Evolutionary conservation across 2,329 filamentous ascomycete genomes (phyloP).

Genomic region (Ilyonectria sp.): DNA sequence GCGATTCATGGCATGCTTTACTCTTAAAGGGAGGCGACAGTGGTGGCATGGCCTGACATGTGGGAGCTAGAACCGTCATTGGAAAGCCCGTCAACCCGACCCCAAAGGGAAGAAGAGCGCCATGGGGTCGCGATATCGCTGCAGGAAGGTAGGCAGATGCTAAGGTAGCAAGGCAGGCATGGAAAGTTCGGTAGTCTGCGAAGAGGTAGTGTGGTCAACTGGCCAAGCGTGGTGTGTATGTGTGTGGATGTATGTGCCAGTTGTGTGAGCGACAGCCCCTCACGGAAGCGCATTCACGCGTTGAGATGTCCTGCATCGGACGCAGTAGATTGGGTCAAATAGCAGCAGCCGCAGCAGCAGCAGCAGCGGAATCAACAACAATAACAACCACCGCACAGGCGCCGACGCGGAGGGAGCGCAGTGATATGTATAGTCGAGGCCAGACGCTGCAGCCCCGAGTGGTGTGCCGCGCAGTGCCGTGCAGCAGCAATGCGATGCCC

Average conservation of each 20-base stretch:
- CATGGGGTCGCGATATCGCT: slow-evolving; percentile 13
- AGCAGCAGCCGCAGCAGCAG: neutral
- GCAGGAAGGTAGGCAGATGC: slow-evolving; percentile 7
- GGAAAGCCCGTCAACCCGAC: neutral
- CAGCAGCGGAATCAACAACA: neutral
- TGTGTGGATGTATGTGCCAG: neutral
- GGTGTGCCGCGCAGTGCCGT: slow-evolving; percentile 3
- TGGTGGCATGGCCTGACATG: slow-evolving; percentile 15
- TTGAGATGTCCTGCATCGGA: neutral
- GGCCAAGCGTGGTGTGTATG: neutral
- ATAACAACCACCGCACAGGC: neutral
- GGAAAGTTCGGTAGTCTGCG: neutral
- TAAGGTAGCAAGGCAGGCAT: neutral
- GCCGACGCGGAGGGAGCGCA: neutral
- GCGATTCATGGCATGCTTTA: slow-evolving; percentile 1
- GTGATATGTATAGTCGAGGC: neutral
- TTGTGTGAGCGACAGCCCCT: neutral
- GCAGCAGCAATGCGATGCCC: slow-evolving; percentile 6
- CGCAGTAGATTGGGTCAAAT: neutral
- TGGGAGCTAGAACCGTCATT: neutral
- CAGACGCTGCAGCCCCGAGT: neutral
- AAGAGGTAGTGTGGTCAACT: neutral
- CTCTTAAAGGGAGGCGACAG: slow-evolving; percentile 4
- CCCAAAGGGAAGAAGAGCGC: neutral
- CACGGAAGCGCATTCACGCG: neutral